Evolutionary conservation across 1,284 basidiomycete species (phyloP), one percentile per base, ranked within the genome.

Genomic region (Rhodotorula sp.): DNA sequence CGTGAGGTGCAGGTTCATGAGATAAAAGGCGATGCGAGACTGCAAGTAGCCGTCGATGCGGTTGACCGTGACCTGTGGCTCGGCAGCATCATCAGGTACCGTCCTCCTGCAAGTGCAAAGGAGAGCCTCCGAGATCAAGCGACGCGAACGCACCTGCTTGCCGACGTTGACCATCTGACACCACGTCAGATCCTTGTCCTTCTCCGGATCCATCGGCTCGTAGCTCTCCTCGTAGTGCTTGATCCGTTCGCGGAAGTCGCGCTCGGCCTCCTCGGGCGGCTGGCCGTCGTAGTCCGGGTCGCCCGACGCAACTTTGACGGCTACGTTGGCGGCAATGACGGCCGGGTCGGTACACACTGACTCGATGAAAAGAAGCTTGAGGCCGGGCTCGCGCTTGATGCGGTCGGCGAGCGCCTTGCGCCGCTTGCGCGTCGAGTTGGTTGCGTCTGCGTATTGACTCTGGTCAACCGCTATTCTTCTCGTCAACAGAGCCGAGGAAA

Each of bases 1-100:
- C 79, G 97, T 97, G 74, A 99, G 84, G 81, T 99, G 97, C 77
- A 98, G 82, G 82, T 99, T 99, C 95, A 97, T 98, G 70, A 99
- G 85, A 82, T 97, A 99, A 83, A 97, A 99, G 7, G 93, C 96
- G 76, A 99, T 96, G 50, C 97, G 89, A 85, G 91, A 93, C 80
- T 97, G 93, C 71, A 99, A 84, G 80, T 99, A 99, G 27, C 95
- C 93, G 68, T 82, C 80, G 57, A 79, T 78, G 17, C 70, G 67
- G 65, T 78, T 79, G 59, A 74, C 71, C 42, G 73, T 75, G 48
- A 78, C 77, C 67, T 77, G 70, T 17, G 16, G 12, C 2, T 21
- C 3, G 52, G 2, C 21, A 13, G 17, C n/a, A n/a, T 23, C 4
- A 12, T 64, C 52, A 57, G 54, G 34, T 34, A 34, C 34, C 34